Conservation (phyloP, 768 basidiomycete genomes). For the Lactarius pseudohatsudake region DNA sequence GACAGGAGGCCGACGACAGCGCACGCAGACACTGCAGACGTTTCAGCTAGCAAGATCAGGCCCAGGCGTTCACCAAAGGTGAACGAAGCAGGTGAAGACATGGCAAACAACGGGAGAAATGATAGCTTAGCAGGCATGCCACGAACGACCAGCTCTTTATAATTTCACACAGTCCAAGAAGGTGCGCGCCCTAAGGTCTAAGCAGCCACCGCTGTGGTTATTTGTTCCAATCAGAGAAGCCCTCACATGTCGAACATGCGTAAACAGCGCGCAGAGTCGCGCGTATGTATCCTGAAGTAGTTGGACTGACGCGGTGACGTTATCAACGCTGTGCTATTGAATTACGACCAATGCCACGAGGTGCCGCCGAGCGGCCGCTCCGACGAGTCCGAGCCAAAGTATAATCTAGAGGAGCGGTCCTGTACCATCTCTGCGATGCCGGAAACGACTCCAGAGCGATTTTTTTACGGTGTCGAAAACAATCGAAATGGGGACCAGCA, state of each 20-base stretch:
- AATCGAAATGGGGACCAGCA: not conserved
- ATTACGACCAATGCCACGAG: not conserved
- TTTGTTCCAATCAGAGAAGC: not conserved
- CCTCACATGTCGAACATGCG: not conserved
- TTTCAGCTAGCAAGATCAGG: conserved; percentile 29
- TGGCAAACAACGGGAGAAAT: not conserved
- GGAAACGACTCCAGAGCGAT: not conserved
- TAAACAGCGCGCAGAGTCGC: conserved; percentile 4
- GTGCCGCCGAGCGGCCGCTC: not conserved
- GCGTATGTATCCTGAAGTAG: not conserved
- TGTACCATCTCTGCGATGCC: not conserved
- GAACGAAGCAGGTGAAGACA: conserved; percentile 8
- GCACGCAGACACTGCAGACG: conserved; percentile 30
- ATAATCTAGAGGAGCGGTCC: not conserved
- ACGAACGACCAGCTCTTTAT: not conserved
- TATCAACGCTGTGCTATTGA: not conserved
- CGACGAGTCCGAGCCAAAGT: not conserved
- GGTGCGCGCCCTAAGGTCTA: not conserved
- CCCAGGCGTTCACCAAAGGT: conserved; percentile 31
- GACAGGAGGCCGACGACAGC: conserved; percentile 27
- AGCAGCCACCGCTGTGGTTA: not conserved
- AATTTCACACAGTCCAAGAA: not conserved
- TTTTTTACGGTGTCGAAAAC: not conserved
- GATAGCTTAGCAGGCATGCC: not conserved
- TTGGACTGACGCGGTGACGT: not conserved